phyloP scores from a whole-genome alignment of 1,139 yeast genomes.

The Zhuliangozyma parablackwelliae region DNA sequence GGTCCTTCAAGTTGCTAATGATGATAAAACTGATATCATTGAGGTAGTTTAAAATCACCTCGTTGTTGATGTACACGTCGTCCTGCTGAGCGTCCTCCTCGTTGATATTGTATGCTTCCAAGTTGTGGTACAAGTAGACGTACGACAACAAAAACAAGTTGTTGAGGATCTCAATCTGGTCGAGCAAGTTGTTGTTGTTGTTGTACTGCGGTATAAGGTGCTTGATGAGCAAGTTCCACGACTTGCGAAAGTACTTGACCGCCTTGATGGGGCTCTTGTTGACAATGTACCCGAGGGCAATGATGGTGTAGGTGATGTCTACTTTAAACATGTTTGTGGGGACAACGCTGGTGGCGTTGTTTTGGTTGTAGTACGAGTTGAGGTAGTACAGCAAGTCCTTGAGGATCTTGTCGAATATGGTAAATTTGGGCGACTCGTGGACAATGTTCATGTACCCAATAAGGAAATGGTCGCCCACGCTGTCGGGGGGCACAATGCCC shows the following conservation, averaged over 20 bases:
- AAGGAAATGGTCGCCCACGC: constrained; percentile 25
- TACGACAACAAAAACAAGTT: constrained; percentile 30
- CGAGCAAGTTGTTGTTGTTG: constrained; percentile 28
- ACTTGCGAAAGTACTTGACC: constrained; percentile 31
- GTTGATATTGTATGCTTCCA: constrained; percentile 10
- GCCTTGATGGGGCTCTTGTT: constrained; percentile 20
- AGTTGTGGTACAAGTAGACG: constrained; percentile 27
- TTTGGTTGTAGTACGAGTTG: constrained; percentile 14
- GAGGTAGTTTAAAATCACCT: constrained; percentile 41
- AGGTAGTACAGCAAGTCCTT: constrained; percentile 25
- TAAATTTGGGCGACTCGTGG: constrained; percentile 16
- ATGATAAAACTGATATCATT: constrained; percentile 41
- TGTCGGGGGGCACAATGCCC: background rate
- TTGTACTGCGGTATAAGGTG: constrained; percentile 42
- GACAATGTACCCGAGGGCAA: constrained; percentile 22
- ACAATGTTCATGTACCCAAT: constrained; percentile 27
- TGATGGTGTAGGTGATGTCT: constrained; percentile 23
- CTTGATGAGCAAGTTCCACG: constrained; percentile 43
- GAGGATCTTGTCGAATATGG: constrained; percentile 17
- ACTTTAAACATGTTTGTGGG: constrained; percentile 20
- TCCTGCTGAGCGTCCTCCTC: constrained; percentile 1
- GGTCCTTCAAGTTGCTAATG: constrained; percentile 19
- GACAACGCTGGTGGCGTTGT: background rate
- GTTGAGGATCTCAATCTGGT: constrained; percentile 38
- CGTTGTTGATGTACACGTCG: constrained; percentile 21